Evolutionary conservation across 176 grass and related monocot genomes (phyloP), one percentile per base, ranked within the genome.

Genomic region (Guadua angustifolia): DNA sequence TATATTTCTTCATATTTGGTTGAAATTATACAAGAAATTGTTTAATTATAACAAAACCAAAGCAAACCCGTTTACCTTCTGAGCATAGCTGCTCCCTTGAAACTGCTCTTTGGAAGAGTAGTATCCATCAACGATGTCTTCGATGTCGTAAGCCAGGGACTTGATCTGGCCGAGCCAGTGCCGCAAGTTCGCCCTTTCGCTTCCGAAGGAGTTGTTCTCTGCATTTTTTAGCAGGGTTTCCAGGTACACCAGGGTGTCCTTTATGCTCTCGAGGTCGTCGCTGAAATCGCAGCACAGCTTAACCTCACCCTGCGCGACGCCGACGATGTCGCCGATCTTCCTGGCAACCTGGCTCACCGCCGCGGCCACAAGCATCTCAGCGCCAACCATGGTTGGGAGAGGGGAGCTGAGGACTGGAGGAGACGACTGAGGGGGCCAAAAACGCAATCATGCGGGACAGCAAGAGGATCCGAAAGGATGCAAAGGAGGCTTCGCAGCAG

Each of bases 91-190:
- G 52, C 79, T 59, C 65, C 52, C 71, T 6, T 87, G 63, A 29
- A 69, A 87, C 50, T 82, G 21, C 71, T 82, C 79, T 71, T 70
- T 82, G 71, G 85, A 82, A 2, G 71, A 69, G 71, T 82, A 87
- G 63, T 87, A 82, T 11, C 55, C 85, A 26, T 87, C 79, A 10
- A 87, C 78, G 14, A 87, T 87, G 29, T 87, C 86, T 62, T 87
- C 86, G 63, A 87, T 82, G 65, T 88, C 79, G n/a, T 82, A 88
- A 51, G 86, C 86, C 51, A 88, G 63, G 32, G 72, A 82, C 79
- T 88, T 88, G 63, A 88, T 88, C 79, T 88, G 86, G 29, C 71
- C 63, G 12, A 88, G 53, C 86, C 86, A 88, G 79, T 62, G 79
- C 71, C 86, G 72, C 64, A 88, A 21, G 42, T 77, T 76, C 1